Evolutionary conservation across 2,329 filamentous ascomycete species (phyloP).

Genomic region (Ophioceras dolichostomum): DNA sequence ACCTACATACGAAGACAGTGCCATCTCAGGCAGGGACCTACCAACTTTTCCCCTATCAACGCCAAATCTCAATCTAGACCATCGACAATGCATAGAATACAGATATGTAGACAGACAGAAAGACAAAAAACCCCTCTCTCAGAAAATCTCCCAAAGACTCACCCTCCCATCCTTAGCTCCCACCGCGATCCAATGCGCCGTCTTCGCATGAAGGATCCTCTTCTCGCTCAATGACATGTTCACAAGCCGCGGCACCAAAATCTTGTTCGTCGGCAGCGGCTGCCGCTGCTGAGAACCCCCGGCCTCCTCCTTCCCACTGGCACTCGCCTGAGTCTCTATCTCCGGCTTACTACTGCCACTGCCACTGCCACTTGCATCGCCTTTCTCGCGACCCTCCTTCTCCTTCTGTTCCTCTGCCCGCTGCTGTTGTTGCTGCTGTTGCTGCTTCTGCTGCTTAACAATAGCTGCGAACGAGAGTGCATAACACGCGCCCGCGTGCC

Average conservation of each 20-base stretch:
- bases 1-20: too few relatives aligned
- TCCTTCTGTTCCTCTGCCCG: background rate
- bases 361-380: background rate
- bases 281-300: background rate
- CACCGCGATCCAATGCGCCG: conserved; percentile 77
- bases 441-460: too few relatives aligned
- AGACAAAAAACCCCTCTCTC: background rate
- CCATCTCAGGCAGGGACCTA: too few relatives aligned
- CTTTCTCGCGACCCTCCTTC: background rate
- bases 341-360: too few relatives aligned
- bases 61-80: too few relatives aligned
- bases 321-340: too few relatives aligned
- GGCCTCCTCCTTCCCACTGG: background rate
- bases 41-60: too few relatives aligned
- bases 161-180: conserved; percentile 94
- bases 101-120: too few relatives aligned
- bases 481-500: conserved; percentile 85
- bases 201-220: conserved; percentile 49
- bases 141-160: conserved; percentile 92
- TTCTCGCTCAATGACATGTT: conserved; percentile 47
- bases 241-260: conserved; percentile 13
- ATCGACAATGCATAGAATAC: too few relatives aligned
- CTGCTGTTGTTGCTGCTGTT: conserved; percentile 3
- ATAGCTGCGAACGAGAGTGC: conserved; percentile 58
- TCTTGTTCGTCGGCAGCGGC: conserved; percentile 4